A percentile compares a stretch with the other conserved stretches of the same genome.
Conservation (phyloP, 1,284 basidiomycete genomes). For the Paramarasmius palmivorus region DNA sequence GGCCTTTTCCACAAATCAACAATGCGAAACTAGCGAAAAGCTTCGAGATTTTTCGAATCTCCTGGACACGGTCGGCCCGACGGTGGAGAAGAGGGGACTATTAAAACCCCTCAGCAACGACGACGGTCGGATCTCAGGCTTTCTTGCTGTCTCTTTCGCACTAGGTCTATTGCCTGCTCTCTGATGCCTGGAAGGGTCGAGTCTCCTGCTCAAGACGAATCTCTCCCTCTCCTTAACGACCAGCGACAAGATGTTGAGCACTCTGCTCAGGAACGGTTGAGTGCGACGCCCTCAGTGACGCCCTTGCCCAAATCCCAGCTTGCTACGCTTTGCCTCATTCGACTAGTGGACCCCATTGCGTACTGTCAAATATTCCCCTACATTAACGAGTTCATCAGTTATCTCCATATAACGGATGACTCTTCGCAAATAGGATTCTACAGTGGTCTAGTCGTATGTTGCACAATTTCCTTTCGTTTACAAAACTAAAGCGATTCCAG, state of each 20-base stretch:
- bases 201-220: conserved; percentile 6
- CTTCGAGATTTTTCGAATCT: no score
- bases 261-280: background rate
- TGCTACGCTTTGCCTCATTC: conserved; percentile 33
- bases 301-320: conserved; percentile 27
- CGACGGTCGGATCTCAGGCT: background rate
- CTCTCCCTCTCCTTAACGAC: conserved; percentile 3
- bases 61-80: background rate
- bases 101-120: background rate
- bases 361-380: conserved; percentile 39
- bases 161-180: background rate
- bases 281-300: conserved; percentile 1
- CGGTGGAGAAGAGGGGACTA: background rate
- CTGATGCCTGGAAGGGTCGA: background rate
- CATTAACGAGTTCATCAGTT: conserved; percentile 40
- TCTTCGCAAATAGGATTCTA: conserved; percentile 40
- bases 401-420: conserved; percentile 33
- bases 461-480: background rate
- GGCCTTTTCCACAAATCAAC: no score
- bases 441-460: conserved; percentile 38
- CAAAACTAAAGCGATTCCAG: conserved; percentile 26
- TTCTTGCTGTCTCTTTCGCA: background rate
- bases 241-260: conserved; percentile 5
- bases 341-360: conserved; percentile 39
- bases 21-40: no score